Evolutionary conservation across 2,329 filamentous ascomycete species (phyloP), one percentile per base, ranked within the genome.

Genomic region (Monilinia polystroma): DNA sequence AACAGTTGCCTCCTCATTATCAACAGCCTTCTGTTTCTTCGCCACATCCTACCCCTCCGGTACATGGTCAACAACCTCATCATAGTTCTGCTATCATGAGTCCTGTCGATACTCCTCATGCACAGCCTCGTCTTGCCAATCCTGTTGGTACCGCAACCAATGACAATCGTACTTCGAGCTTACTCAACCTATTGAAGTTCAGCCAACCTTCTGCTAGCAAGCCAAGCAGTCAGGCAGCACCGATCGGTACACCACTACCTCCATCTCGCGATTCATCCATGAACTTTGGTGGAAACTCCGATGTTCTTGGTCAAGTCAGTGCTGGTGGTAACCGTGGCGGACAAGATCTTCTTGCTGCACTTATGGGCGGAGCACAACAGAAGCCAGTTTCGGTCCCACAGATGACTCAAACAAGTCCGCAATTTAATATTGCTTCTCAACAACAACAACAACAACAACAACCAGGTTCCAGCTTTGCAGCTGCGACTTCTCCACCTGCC

Each of bases 161-260:
- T 68, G 76, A 78, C 60, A 81, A 82, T 66, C 81, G 83, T 68
- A 83, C 84, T 20, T 81, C 82, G 69, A 86, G 84, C 73, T 77
- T 91, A 70, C 81, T 90, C 68, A 89, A 85, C 73, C 77, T 90
- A 68, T 81, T 91, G 70, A 87, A 87, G 76, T 89, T 88, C 78
- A 87, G 84, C 69, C 81, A 84, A 71, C 77, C 81, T 51, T 69
- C 78, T 62, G 71, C 75, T 23, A 72, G 70, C 43, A 66, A 56
- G 23, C 59, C 68, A 38, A 52, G 66, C 16, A 72, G 51, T 47
- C 71, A 72, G 54, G 68, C 73, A 59, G 68, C 70, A 26, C 73
- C 74, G 14, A 76, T 75, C 63, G 73, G 73, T 32, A 73, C 72
- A 47, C 72, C 74, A 63, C 66, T 73, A n/a, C 71, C 72, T 66